Conservation (phyloP, 208 protist species). For the Pavlovales sp. region DNA sequence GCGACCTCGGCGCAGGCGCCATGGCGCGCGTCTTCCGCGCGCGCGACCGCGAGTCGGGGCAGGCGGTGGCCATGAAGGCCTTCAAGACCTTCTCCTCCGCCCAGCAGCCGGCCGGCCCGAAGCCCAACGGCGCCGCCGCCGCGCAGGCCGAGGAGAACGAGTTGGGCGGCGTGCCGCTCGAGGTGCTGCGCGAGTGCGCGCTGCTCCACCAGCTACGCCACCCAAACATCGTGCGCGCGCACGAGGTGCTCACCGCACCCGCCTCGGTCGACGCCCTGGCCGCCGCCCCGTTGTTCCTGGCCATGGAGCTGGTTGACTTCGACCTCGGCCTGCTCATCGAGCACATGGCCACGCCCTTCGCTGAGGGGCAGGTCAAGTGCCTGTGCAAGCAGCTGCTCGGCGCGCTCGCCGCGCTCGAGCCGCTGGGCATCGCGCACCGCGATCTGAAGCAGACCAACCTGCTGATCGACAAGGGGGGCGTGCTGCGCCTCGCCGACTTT, state of each 20-base stretch:
- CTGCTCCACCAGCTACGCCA: constrained; percentile 38
- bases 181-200: constrained; percentile 49
- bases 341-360: constrained; percentile 25
- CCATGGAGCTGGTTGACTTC: constrained; percentile 48
- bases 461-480: constrained; percentile 39
- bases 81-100: constrained; percentile 16
- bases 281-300: constrained; percentile 24
- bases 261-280: no score
- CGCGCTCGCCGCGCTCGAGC: constrained; percentile 39
- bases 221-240: constrained; percentile 29
- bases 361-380: constrained; percentile 46
- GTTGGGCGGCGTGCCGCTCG: constrained; percentile 39
- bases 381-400: constrained; percentile 53
- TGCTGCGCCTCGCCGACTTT: constrained; percentile 65
- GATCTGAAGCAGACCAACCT: constrained; percentile 63
- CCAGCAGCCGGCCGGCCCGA: no score
- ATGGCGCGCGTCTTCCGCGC: neutral
- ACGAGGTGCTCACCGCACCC: neutral
- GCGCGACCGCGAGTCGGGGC: neutral
- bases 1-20: neutral
- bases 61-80: constrained; percentile 25
- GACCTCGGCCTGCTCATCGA: constrained; percentile 42
- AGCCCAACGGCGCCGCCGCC: no score
- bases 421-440: constrained; percentile 24
- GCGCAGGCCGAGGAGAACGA: constrained; percentile 41